Evolutionary conservation across 1,284 basidiomycete species (phyloP).

Genomic region (Xerocomus amazonicus): DNA sequence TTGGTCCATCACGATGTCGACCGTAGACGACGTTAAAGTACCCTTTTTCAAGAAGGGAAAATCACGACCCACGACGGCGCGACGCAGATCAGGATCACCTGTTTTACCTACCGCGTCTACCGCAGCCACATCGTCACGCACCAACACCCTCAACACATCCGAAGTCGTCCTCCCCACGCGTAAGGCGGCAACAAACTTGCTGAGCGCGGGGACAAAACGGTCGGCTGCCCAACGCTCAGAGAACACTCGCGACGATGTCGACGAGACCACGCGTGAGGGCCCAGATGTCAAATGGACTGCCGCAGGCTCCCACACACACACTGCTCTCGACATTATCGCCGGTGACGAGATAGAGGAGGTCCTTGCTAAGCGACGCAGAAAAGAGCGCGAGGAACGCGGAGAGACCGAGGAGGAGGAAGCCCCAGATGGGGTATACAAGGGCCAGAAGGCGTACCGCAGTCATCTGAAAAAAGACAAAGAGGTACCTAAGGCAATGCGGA

Average conservation of each 20-base stretch:
- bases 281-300: constrained; percentile 79
- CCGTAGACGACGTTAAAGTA: constrained; percentile 48
- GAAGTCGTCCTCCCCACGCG: constrained; percentile 73
- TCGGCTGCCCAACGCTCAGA: constrained; percentile 55
- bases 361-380: constrained; percentile 58
- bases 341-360: constrained; percentile 77
- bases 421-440: constrained; percentile 88
- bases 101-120: constrained; percentile 14
- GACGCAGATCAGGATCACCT: constrained; percentile 59
- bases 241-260: constrained; percentile 41
- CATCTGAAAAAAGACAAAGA: constrained; percentile 83
- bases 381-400: constrained; percentile 47
- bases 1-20: constrained; percentile 36
- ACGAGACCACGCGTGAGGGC: constrained; percentile 51
- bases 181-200: constrained; percentile 63
- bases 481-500: constrained; percentile 84
- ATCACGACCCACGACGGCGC: constrained; percentile 64
- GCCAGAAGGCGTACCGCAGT: constrained; percentile 77
- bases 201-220: constrained; percentile 85
- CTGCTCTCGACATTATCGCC: constrained; percentile 68
- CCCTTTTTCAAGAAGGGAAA: constrained; percentile 88
- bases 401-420: constrained; percentile 61
- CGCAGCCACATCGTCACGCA: constrained; percentile 34
- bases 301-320: constrained; percentile 62
- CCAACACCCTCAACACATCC: constrained; percentile 39